Base-by-base conservation (phyloP, 2,329 filamentous ascomycete species). In the Alternaria hordeiaustralica region DNA sequence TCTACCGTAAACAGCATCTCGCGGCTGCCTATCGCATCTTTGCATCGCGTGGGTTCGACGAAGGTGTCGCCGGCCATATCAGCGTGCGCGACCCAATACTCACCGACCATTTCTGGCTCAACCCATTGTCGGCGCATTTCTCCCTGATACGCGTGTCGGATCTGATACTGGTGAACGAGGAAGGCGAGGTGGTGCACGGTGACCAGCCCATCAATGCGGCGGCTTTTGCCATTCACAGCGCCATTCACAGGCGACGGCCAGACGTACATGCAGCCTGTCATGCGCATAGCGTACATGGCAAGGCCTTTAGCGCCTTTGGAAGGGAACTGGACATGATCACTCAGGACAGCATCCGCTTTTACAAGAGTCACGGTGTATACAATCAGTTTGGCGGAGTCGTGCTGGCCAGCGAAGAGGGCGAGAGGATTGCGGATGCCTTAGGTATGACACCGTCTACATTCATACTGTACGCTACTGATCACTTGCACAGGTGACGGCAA, bases 261-360 rank as follows among this genome's bases (percentile, higher is more conserved):
- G 79, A 82, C 59, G 76, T 82, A 4, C 72, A 81, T 66, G 81
- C 78, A 1, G 81, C 81, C 8, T 83, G 81, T 57, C 82, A 84
- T 68, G 81, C 82, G 15, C 83, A 84, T 62, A 80, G 75, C 30
- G 80, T 82, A 1, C 80, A 83, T 59, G 84, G 83, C 5, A 84
- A 84, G 64, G 83, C 83, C 0, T 85, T 79, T 57, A 80, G 78
- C 18, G 81, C 80, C 1, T 85, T 85, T 69, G 83, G 83, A 0
- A 71, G 80, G 28, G 75, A 81, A 60, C 71, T 84, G 10, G 82
- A 84, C 47, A 82, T 83, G 79, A 83, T 84, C 30, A 85, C 82
- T 0, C 84, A 85, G 61, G 84, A 85, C 61, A 78, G 78, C 41
- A 67, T 83, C 51, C 71, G 82, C 3, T 84, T 84, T 67, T 80